Conservation (phyloP, 1,284 basidiomycete species). For the Ganoderma sinense region DNA sequence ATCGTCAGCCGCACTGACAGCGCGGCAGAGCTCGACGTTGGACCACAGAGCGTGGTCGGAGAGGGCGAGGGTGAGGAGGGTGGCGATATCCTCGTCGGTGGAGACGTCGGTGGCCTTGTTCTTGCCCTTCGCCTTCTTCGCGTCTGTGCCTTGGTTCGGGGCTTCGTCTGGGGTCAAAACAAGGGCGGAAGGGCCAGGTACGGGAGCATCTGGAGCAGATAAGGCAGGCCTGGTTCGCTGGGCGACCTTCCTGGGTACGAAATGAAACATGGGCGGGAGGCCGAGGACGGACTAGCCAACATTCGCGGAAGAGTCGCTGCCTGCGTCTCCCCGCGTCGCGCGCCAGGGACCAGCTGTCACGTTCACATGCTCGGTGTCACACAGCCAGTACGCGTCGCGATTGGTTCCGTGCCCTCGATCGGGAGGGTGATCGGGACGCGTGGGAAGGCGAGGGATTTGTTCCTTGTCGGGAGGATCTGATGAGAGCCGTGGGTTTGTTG, state of each 20-base stretch:
- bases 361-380: not conserved
- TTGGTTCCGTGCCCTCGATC: not conserved
- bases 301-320: not conserved
- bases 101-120: not conserved
- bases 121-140: not conserved
- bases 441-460: not conserved
- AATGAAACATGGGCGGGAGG: slow-evolving; percentile 35
- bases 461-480: not conserved
- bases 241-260: slow-evolving; percentile 39
- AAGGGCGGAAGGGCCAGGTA: not conserved
- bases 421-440: not conserved
- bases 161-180: not conserved
- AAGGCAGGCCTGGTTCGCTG: slow-evolving; percentile 21
- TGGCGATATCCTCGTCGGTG: slow-evolving; percentile 52
- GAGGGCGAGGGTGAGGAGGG: slow-evolving; percentile 62
- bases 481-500: not conserved
- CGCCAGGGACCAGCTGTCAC: slow-evolving; percentile 7
- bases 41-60: slow-evolving; percentile 71
- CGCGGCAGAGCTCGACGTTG: slow-evolving; percentile 58
- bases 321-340: not conserved
- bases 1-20: slow-evolving; percentile 51
- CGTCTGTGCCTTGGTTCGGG: not conserved
- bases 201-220: not conserved
- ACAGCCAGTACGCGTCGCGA: not conserved
- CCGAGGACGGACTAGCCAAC: slow-evolving; percentile 2